Evolutionary conservation across 2,329 filamentous ascomycete genomes (phyloP).

Genomic region (Penicillium sp.): DNA sequence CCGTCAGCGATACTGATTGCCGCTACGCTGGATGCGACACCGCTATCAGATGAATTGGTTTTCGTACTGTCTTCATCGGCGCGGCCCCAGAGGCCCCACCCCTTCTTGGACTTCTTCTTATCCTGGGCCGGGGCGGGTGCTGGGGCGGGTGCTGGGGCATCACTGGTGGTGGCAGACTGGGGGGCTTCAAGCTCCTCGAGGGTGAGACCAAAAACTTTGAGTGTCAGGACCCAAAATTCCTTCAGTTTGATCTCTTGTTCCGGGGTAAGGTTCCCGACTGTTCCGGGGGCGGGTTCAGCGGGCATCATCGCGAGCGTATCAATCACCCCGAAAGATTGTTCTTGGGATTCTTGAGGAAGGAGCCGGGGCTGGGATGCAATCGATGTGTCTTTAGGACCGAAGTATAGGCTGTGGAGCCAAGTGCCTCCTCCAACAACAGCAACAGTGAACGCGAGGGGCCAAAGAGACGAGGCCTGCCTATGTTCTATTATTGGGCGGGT

Average conservation of each 20-base stretch:
- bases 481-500: constrained; percentile 26
- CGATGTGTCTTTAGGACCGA: constrained; percentile 15
- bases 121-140: constrained; percentile 34
- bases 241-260: constrained; percentile 87
- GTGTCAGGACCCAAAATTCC: constrained; percentile 76
- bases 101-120: constrained; percentile 70
- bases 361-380: constrained; percentile 12
- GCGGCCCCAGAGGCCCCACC: constrained; percentile 65
- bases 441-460: constrained; percentile 37
- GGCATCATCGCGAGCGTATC: constrained; percentile 40
- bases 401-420: constrained; percentile 36
- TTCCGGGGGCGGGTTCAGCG: constrained; percentile 52
- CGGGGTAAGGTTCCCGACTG: constrained; percentile 80
- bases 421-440: constrained; percentile 36
- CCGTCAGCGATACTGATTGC: constrained; percentile 47
- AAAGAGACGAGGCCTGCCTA: constrained; percentile 39
- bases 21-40: constrained; percentile 41
- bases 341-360: constrained; percentile 13
- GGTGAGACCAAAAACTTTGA: constrained; percentile 70
- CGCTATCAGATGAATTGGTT: constrained; percentile 35
- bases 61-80: constrained; percentile 40
- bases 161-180: constrained; percentile 14
- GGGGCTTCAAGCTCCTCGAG: constrained; percentile 27
- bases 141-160: constrained; percentile 23
- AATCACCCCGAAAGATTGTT: constrained; percentile 34